These are phyloP conservation scores for Candida coleopterorum DNA, from an alignment of 805 yeast species.

Conservation along the genomic window DNA sequence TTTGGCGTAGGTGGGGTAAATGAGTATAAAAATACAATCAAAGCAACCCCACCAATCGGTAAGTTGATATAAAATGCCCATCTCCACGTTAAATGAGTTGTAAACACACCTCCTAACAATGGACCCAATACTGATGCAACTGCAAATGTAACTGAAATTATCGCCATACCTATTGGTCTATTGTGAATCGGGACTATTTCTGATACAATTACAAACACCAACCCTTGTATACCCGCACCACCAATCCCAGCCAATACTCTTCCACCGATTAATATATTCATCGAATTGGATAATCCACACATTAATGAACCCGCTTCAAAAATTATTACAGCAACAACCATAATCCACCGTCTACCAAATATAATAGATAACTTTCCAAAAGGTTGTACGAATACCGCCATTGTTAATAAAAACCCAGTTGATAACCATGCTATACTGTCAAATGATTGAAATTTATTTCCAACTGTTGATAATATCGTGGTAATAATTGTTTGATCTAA, in stretches of 20 bases:
- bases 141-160: conserved; percentile 46
- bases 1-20: conserved; percentile 45
- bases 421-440: conserved; percentile 34
- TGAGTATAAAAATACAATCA: conserved; percentile 22
- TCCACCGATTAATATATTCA: conserved; percentile 38
- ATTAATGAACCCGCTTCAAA: conserved; percentile 25
- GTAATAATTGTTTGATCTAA: conserved; percentile 38
- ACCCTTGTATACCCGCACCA: conserved; percentile 50
- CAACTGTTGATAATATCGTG: conserved; percentile 30
- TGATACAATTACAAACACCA: conserved; percentile 48
- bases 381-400: conserved; percentile 29
- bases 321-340: conserved; percentile 20
- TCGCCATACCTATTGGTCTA: conserved; percentile 52
- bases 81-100: conserved; percentile 44
- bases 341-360: conserved; percentile 32
- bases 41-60: conserved; percentile 37
- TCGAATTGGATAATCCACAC: conserved; percentile 31
- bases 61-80: conserved; percentile 55
- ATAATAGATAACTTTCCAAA: conserved; percentile 35
- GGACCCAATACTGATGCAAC: conserved; percentile 53
- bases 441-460: conserved; percentile 30
- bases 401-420: conserved; percentile 32
- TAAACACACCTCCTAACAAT: conserved; percentile 46
- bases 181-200: conserved; percentile 52
- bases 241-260: conserved; percentile 59